Percentiles rank a stretch among this genome's conserved stretches.
These are phyloP conservation scores for Pseudozyma hubeiensis DNA, from an alignment of 1,284 basidiomycete genomes.

Conservation along the genomic window DNA sequence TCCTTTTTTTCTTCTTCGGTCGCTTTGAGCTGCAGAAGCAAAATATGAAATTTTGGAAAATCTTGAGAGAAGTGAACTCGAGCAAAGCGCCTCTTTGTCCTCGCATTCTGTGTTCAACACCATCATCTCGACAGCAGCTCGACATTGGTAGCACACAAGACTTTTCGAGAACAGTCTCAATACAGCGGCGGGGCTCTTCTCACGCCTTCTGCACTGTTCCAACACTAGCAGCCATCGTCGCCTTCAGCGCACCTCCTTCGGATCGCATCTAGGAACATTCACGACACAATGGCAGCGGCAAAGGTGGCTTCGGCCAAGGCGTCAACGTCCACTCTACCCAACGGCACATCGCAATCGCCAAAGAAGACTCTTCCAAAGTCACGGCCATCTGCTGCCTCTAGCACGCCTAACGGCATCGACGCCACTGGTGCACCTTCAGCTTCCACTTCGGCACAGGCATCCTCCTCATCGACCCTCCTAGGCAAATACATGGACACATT, in stretches of 20 bases:
- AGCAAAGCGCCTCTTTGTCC: conserved; percentile 2
- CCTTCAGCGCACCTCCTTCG: not conserved
- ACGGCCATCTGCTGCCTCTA: not conserved
- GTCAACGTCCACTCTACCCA: conserved; percentile 16
- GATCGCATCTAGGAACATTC: not conserved
- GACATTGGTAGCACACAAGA: not conserved
- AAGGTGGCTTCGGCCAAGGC: conserved; percentile 26
- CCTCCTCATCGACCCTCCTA: conserved; percentile 7
- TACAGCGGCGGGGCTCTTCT: too few relatives aligned
- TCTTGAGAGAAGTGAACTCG: not conserved
- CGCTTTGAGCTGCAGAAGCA: not conserved
- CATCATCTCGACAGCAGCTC: conserved; percentile 1
- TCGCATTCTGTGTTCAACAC: not conserved
- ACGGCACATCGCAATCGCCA: conserved; percentile 13
- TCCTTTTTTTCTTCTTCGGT: conserved; percentile 11
- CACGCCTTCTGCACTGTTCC: too few relatives aligned
- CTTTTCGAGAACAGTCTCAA: too few relatives aligned
- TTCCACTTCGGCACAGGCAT: conserved; percentile 20
- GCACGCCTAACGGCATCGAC: conserved; percentile 9
- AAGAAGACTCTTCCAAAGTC: conserved; percentile 28
- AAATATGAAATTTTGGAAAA: conserved; percentile 19
- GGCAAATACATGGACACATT: conserved; percentile 49
- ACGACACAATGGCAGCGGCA: conserved; percentile 36
- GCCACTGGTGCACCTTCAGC: conserved; percentile 10
- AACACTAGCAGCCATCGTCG: not conserved